Base-by-base conservation (phyloP, 1,284 basidiomycete genomes). In the Cutaneotrichosporon cutaneum region DNA sequence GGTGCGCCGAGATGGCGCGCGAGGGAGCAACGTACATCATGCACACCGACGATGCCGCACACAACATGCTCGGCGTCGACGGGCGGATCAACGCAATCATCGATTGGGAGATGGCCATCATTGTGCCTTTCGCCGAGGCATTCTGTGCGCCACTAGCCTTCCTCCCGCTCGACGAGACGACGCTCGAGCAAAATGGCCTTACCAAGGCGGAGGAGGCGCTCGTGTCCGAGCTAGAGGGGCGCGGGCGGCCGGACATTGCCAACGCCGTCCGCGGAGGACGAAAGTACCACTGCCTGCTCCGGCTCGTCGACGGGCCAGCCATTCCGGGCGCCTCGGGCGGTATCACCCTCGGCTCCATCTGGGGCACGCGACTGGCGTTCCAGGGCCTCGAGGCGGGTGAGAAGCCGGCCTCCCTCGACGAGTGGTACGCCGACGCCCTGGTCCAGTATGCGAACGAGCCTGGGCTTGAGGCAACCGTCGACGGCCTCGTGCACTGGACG, bases 61-160 rank as follows among this genome's bases (percentile, higher is more conserved):
- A 51, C 26, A 58, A 58, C 48, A 58, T 58, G 56, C 56, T 58
- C 22, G 48, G 48, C 32, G 45, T 30, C 3, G 56, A 58, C 33
- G 56, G 56, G 2, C 45, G 47, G 4, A 50, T 58, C 24, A 32
- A 42, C 35, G 27, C 45, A 4, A 51, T 58, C 33, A 58, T 58
- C 35, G 56, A 58, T 47, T 58, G 56, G 56, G 56, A 58, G 24
- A 50, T 58, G 56, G 56, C 48, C 0, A 11, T 58, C 5, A n/a
- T 51, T 8, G 56, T 58, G 10, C 56, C 56, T 1, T 58, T 58
- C 16, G 56, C 56, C 0, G 56, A 58, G 48, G 56, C 56, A 14
- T 58, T 58, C 35, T n/a, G 30, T 27, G 45, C 56, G 16, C 56
- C 56, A 0, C 26, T 50, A 3, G 48, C 48, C 8, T 51, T 58